Conservation (phyloP, 257 asterid genomes). For the Plantago ovata region DNA sequence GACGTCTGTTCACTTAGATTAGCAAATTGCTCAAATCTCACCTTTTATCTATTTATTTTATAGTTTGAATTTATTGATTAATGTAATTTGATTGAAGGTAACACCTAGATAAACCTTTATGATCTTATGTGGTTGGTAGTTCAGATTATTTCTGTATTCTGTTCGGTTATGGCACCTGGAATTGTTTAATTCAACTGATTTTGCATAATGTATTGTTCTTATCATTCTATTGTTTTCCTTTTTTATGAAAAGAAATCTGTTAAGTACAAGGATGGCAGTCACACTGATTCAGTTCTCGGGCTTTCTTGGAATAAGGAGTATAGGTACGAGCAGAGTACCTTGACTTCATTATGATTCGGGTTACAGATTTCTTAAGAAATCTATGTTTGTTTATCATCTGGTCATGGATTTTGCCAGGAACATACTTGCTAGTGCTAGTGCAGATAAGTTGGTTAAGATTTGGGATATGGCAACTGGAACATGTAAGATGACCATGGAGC, state of each 20-base stretch:
- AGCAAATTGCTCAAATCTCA: no score
- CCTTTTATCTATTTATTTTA: no score
- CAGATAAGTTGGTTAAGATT: slow-evolving; percentile 79
- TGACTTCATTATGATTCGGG: slow-evolving; percentile 7
- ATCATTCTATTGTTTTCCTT: slow-evolving; percentile 1
- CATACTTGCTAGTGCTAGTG: slow-evolving; percentile 90
- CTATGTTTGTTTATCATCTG: slow-evolving; percentile 1
- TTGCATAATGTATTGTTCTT: slow-evolving; percentile 4
- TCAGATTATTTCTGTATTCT: slow-evolving; percentile 5
- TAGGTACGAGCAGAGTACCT: slow-evolving; percentile 38
- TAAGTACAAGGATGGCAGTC: slow-evolving; percentile 79
- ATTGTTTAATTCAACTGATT: background rate
- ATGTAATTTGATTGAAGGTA: no score
- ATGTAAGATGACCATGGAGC: slow-evolving; percentile 66
- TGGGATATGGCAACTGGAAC: slow-evolving; percentile 81
- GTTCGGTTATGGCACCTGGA: no score
- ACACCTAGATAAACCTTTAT: no score
- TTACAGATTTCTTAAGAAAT: background rate
- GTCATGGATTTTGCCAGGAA: slow-evolving; percentile 45
- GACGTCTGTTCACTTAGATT: no score
- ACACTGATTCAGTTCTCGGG: slow-evolving; percentile 82
- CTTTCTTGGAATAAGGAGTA: slow-evolving; percentile 96
- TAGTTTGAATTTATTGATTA: no score
- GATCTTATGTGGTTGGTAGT: background rate
- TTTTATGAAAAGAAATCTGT: slow-evolving; percentile 47